phyloP scores from a whole-genome alignment of 1,284 basidiomycete species.

The Trichosporon ovoides region DNA sequence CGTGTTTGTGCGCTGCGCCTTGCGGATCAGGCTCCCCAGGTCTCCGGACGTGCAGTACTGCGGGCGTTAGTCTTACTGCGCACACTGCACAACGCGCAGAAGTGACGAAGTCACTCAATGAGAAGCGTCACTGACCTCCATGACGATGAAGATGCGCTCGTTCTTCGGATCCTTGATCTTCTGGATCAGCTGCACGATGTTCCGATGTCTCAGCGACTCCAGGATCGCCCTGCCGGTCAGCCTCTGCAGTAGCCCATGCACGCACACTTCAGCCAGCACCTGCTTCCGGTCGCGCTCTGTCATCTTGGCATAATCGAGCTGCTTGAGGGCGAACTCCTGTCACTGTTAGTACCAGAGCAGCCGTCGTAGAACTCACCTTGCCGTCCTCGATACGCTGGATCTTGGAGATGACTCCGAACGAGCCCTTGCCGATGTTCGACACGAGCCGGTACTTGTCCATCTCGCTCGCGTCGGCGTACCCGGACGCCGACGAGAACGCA shows the following conservation, averaged over 20 bases:
- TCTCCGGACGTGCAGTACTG: slow-evolving; percentile 89
- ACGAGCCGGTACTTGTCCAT: slow-evolving; percentile 77
- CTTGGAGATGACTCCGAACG: slow-evolving; percentile 93
- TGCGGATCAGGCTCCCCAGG: slow-evolving; percentile 74
- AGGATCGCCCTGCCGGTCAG: slow-evolving; percentile 71
- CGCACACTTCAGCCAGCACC: slow-evolving; percentile 95
- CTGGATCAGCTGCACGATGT: slow-evolving; percentile 64
- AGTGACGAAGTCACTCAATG: too few species aligned
- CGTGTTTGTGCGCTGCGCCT: slow-evolving; percentile 51
- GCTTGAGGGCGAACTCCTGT: slow-evolving; percentile 83
- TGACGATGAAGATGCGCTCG: slow-evolving; percentile 86
- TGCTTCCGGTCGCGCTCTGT: slow-evolving; percentile 86
- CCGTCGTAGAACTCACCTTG: slow-evolving; percentile 54
- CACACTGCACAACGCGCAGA: background rate
- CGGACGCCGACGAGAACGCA: slow-evolving; percentile 11
- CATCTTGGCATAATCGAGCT: slow-evolving; percentile 94
- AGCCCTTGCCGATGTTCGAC: slow-evolving; percentile 92
- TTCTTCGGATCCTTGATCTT: slow-evolving; percentile 80
- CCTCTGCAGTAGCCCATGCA: slow-evolving; percentile 20
- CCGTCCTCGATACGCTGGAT: slow-evolving; percentile 80
- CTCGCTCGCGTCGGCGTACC: slow-evolving; percentile 46
- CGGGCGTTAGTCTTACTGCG: too few species aligned
- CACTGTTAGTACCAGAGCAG: background rate
- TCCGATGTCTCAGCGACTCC: slow-evolving; percentile 86
- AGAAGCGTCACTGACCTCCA: slow-evolving; percentile 58